Conservation (phyloP, 257 asterid species). For the Fraxinus pennsylvanica region DNA sequence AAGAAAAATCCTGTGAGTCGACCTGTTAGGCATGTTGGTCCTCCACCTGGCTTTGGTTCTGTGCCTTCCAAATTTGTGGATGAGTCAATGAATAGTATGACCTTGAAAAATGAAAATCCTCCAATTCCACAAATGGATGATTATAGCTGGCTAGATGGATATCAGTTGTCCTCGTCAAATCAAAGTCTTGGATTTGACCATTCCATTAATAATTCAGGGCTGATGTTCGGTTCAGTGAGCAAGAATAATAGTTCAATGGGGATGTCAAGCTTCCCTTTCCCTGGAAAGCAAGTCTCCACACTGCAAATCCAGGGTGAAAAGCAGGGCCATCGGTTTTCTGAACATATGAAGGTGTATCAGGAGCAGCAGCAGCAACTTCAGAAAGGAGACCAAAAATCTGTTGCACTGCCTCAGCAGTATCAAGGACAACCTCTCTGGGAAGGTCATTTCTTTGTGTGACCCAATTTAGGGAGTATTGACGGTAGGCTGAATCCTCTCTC, state of each 20-base stretch:
- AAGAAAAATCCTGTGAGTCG: constrained; percentile 91
- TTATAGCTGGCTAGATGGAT: constrained; percentile 91
- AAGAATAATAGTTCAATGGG: constrained; percentile 52
- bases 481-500: constrained; percentile 40
- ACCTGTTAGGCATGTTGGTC: constrained; percentile 85
- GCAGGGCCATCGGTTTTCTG: constrained; percentile 51
- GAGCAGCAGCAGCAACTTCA: constrained; percentile 68
- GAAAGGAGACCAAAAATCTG: constrained; percentile 58
- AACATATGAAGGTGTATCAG: constrained; percentile 50
- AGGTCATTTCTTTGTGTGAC: constrained; percentile 76
- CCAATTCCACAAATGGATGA: constrained; percentile 59
- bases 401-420: constrained; percentile 60
- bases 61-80: constrained; percentile 63
- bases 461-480: constrained; percentile 42
- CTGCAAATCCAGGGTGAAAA: constrained; percentile 52
- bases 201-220: constrained; percentile 49
- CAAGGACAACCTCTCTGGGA: constrained; percentile 80
- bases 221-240: constrained; percentile 39
- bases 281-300: constrained; percentile 69
- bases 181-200: constrained; percentile 54
- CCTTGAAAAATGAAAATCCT: constrained; percentile 45
- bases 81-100: constrained; percentile 42
- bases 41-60: constrained; percentile 97
- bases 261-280: constrained; percentile 67
- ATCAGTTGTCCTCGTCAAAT: constrained; percentile 60